Evolutionary conservation across 1,284 basidiomycete species (phyloP), one percentile per base, ranked within the genome.

Genomic region (Meira miltonrushii): DNA sequence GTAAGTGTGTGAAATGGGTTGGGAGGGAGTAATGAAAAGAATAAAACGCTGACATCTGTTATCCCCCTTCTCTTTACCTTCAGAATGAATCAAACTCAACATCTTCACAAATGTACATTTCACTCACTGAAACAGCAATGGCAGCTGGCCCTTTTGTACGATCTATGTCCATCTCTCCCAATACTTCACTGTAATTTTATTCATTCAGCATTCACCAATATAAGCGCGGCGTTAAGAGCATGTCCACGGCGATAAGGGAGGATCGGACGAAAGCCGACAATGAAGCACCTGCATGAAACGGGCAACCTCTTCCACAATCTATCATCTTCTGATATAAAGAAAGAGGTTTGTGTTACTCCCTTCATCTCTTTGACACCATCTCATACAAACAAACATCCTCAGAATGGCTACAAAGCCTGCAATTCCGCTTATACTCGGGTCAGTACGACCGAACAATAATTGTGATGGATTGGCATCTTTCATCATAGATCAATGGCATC

Each of bases 71-170:
- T 12, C 21, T 2, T 23, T 21, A 17, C 17, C 7, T 12, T 48
- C 8, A 23, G 21, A n/a, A 12, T 7, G 7, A 48, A n/a, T 23
- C 46, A 17, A 8, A 9, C 21, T 48, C 13, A 4, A 33, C 28
- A 33, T 33, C 28, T 33, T 8, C 3, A 33, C 28, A 17, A 44
- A 25, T 44, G 9, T 4, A 4, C 28, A 33, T 33, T 33, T 17
- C 17, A 44, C 43, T 44, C 9, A 53, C 37, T 5, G 50, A 53
- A 25, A 53, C 50, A 39, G 50, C 50, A 23, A 28, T 21, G 28
- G 50, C 50, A n/a, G 37, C 50, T 38, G 17, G 19, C 12, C 38
- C 50, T 13, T 53, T 53, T 28, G n/a, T 41, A 17, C 50, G 50
- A 19, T 53, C 50, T 19, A 39, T 53, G 38, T 53, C 50, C 2